phyloP scores from a whole-genome alignment of 2,329 filamentous ascomycete genomes.

The Esteya vermicola region DNA sequence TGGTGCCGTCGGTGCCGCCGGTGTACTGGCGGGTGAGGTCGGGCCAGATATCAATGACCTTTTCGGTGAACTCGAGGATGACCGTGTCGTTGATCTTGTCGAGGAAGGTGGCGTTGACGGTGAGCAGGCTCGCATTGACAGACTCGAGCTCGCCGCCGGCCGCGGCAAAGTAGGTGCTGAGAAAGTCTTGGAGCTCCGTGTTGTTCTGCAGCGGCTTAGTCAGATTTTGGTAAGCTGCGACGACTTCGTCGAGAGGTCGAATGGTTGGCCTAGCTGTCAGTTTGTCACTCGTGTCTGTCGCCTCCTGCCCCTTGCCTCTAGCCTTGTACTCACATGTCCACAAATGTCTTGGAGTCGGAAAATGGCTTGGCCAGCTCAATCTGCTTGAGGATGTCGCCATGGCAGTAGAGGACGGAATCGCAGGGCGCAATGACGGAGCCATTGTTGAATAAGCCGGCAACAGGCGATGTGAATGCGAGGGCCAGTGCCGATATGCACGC shows the following conservation, averaged over 20 bases:
- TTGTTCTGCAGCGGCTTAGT: conserved; percentile 48
- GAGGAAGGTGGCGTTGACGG: conserved; percentile 44
- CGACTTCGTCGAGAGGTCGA: conserved; percentile 42
- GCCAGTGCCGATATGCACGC: not conserved
- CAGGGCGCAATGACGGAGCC: conserved; percentile 49
- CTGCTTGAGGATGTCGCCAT: conserved; percentile 46
- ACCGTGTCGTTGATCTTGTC: conserved; percentile 40
- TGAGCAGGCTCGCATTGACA: conserved; percentile 34
- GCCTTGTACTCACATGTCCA: conserved; percentile 40
- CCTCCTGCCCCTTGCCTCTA: no score
- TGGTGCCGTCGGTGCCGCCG: conserved; percentile 19
- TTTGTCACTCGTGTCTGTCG: not conserved
- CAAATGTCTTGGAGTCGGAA: conserved; percentile 55
- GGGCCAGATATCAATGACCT: conserved; percentile 58
- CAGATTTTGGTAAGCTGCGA: conserved; percentile 45
- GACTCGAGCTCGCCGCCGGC: conserved; percentile 48
- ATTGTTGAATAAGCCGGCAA: conserved; percentile 39
- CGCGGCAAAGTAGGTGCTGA: conserved; percentile 47
- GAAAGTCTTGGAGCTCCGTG: conserved; percentile 44
- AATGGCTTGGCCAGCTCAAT: conserved; percentile 52
- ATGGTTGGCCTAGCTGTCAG: conserved; percentile 36
- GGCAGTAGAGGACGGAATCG: conserved; percentile 53
- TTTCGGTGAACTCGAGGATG: conserved; percentile 43
- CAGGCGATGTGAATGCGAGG: conserved; percentile 10
- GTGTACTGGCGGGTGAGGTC: conserved; percentile 48